These are phyloP conservation scores for Mimosa pudica DNA, from an alignment of 306 rosid genomes.

Conservation along the genomic window DNA sequence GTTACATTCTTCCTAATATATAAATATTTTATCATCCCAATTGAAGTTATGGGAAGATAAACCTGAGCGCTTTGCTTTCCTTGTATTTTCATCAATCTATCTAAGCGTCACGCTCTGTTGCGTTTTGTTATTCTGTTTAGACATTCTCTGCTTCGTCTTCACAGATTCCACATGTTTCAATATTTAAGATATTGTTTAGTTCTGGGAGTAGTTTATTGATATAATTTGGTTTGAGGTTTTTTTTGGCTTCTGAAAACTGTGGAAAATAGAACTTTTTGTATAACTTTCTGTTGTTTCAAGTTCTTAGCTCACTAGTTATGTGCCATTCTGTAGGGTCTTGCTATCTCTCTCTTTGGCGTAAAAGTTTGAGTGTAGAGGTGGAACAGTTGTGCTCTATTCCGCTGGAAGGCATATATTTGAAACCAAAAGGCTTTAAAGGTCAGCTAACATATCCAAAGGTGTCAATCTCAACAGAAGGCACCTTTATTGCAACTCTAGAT, in stretches of 20 bases:
- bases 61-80: slow-evolving; percentile 10
- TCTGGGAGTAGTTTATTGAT: not conserved
- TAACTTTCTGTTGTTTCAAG: slow-evolving; percentile 18
- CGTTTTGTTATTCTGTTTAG: slow-evolving; percentile 18
- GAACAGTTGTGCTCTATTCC: slow-evolving; percentile 68
- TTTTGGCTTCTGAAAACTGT: slow-evolving; percentile 25
- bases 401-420: slow-evolving; percentile 69
- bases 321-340: slow-evolving; percentile 61
- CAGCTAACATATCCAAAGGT: slow-evolving; percentile 74
- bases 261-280: slow-evolving; percentile 17
- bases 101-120: slow-evolving; percentile 14
- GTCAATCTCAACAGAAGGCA: slow-evolving; percentile 78
- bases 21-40: slow-evolving; percentile 24
- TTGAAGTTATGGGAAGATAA: slow-evolving; percentile 25
- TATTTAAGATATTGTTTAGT: slow-evolving; percentile 8
- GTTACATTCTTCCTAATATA: slow-evolving; percentile 13
- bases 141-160: not conserved
- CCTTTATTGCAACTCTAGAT: slow-evolving; percentile 77
- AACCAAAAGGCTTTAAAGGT: slow-evolving; percentile 63
- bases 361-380: slow-evolving; percentile 52
- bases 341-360: slow-evolving; percentile 76
- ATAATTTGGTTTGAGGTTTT: slow-evolving; percentile 20
- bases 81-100: slow-evolving; percentile 22
- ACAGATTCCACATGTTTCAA: slow-evolving; percentile 19
- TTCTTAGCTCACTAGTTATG: slow-evolving; percentile 29